Base-by-base conservation (phyloP, 2,329 filamentous ascomycete species). In the Colletotrichum filicis region DNA sequence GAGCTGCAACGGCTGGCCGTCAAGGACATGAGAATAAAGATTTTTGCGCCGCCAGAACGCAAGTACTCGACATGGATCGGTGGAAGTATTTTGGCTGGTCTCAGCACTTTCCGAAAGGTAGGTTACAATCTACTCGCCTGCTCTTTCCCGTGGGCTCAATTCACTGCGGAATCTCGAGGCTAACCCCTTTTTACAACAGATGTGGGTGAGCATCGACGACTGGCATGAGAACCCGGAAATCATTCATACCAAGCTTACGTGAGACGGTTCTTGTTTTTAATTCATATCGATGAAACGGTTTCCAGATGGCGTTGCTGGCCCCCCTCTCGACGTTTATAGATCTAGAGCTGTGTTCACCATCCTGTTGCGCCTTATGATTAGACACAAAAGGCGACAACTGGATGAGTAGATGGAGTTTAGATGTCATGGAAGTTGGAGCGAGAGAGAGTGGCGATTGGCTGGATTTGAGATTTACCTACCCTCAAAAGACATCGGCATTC, bases 51-150 rank as follows among this genome's bases (percentile, higher is more conserved):
- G 68, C 96, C 97, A 6, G 97, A 99, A 87, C 90, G 97, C 77
- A 98, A 98, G 85, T 99, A 98, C 87, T 98, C 95, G 75, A 99
- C 97, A 37, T 99, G 97, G 97, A 98, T 98, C 78, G 97, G 97
- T 76, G 97, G 97, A 68, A 98, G 97, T 83, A 99, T 99, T 84
- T 87, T 99, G 76, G 97, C 97, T 42, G 96, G 97, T 7, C 85
- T 99, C 83, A 98, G 96, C 87, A 99, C 97, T 67, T 99, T 99
- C 86, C 93, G 96, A 87, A 99, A 98, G 93, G 95, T 97, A 30
- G 37, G 61, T 49, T 11, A 24, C 5, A 16, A 28, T n/a, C 42
- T 49, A 19, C 19, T 22, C 5, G 19, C 42, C 16, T 49, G 4
- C 8, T 49, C 8, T n/a, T 19, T 42, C 11, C 32, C 14, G 19